These are phyloP conservation scores for Linnemannia elongata DNA, from an alignment of 192 early-diverging fungal genomes.

Conservation along the genomic window DNA sequence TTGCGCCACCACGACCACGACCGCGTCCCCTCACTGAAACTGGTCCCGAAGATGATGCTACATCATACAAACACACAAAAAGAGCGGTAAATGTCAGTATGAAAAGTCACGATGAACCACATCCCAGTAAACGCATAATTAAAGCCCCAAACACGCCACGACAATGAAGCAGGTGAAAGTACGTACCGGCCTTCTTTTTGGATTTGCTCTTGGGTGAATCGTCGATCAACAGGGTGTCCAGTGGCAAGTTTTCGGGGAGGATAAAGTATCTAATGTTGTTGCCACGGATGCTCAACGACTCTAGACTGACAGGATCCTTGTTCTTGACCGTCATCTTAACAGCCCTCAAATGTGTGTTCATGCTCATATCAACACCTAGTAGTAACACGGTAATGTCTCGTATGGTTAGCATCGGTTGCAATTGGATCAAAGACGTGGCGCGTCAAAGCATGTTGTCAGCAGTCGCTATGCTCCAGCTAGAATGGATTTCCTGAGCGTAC, in stretches of 20 bases:
- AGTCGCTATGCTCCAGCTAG: neutral
- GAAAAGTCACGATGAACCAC: constrained; percentile 4
- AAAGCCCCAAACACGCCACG: neutral
- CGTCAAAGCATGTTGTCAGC: neutral
- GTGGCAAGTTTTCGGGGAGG: constrained; percentile 92
- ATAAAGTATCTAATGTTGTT: constrained; percentile 97
- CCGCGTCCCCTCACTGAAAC: constrained; percentile 61
- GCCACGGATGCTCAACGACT: constrained; percentile 95
- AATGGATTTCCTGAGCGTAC: constrained; percentile 22
- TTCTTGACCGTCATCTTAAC: constrained; percentile 99
- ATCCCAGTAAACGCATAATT: constrained; percentile 1
- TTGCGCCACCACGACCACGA: constrained; percentile 81
- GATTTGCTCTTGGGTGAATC: constrained; percentile 94
- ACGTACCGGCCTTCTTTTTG: constrained; percentile 82
- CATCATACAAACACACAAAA: constrained; percentile 2
- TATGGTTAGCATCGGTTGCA: neutral
- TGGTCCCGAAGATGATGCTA: constrained; percentile 46
- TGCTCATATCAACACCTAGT: constrained; percentile 96
- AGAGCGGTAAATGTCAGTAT: neutral
- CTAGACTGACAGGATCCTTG: constrained; percentile 90
- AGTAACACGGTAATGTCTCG: neutral
- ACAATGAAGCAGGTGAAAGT: neutral
- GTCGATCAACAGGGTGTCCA: constrained; percentile 97
- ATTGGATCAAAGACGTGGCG: neutral
- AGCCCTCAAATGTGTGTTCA: constrained; percentile 99